Percentiles rank a stretch among this genome's conserved stretches.
These are phyloP conservation scores for Chara braunii DNA, from an alignment of 139 green algal genomes.

Conservation along the genomic window DNA sequence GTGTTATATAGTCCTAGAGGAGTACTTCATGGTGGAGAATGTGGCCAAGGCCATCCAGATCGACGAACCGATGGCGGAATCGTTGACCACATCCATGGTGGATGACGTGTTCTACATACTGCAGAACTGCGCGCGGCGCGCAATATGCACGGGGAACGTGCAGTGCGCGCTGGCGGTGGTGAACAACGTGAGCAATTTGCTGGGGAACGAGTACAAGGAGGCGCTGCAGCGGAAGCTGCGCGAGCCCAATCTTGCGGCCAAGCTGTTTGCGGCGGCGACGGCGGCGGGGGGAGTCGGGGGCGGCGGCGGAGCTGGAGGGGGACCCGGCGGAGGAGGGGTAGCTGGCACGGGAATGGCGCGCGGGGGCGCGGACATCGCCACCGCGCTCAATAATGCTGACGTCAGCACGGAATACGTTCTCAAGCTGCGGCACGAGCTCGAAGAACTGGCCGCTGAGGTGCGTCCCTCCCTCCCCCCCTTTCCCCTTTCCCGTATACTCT, in stretches of 20 bases:
- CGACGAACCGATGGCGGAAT: conserved; percentile 56
- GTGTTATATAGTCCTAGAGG: conserved; percentile 83
- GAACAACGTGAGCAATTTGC: conserved; percentile 51
- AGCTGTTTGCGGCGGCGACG: conserved; percentile 24
- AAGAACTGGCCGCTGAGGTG: conserved; percentile 40
- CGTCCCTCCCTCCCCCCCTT: neutral
- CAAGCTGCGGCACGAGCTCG: conserved; percentile 78
- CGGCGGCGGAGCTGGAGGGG: neutral
- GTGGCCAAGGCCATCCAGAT: conserved; percentile 79
- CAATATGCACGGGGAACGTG: conserved; percentile 52
- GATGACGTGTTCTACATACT: conserved; percentile 94
- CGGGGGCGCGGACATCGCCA: conserved; percentile 19
- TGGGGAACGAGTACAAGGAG: conserved; percentile 48
- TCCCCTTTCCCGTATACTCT: neutral
- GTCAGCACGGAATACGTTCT: conserved; percentile 44
- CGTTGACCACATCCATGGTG: conserved; percentile 74
- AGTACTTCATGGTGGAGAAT: conserved; percentile 84
- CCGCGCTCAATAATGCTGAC: conserved; percentile 43
- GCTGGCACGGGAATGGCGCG: neutral
- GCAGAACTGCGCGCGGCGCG: conserved; percentile 63
- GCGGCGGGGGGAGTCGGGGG: conserved; percentile 3
- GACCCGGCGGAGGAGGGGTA: neutral
- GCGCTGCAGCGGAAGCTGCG: conserved; percentile 50
- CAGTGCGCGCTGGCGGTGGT: conserved; percentile 36
- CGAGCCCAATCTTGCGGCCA: conserved; percentile 23